These are phyloP conservation scores for Gossypium longicalyx DNA, from an alignment of 345 rosid genomes.

Conservation along the genomic window DNA sequence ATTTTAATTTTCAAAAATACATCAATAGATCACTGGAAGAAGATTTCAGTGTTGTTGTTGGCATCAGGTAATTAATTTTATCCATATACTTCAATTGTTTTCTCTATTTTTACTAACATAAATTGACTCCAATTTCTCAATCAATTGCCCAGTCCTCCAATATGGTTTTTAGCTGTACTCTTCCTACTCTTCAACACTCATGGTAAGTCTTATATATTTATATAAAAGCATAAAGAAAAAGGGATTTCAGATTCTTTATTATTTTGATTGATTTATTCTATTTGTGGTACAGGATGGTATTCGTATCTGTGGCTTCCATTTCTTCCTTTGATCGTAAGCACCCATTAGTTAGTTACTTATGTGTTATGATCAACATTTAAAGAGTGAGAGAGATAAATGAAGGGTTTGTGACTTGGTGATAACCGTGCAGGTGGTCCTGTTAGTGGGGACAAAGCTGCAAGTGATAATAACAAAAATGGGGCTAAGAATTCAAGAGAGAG, in stretches of 20 bases:
- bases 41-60: conserved; percentile 84
- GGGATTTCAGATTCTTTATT: too few relatives aligned
- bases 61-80: conserved; percentile 50
- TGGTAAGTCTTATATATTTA: conserved; percentile 39
- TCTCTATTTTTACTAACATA: too few relatives aligned
- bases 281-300: conserved; percentile 55
- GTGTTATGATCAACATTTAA: not conserved
- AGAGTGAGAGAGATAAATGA: not conserved
- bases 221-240: not conserved
- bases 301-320: conserved; percentile 83
- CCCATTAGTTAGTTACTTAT: not conserved
- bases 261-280: too few relatives aligned
- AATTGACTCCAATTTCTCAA: too few relatives aligned
- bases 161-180: conserved; percentile 78
- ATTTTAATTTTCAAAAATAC: conserved; percentile 73
- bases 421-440: conserved; percentile 55
- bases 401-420: not conserved
- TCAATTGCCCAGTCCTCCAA: conserved; percentile 50
- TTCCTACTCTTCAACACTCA: conserved; percentile 63
- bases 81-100: too few relatives aligned
- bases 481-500: conserved; percentile 62
- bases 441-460: conserved; percentile 84
- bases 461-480: conserved; percentile 89
- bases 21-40: conserved; percentile 84
- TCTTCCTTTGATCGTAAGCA: conserved; percentile 75